phyloP scores from a whole-genome alignment of 2,329 filamentous ascomycete species.

The Lachnellula suecica region DNA sequence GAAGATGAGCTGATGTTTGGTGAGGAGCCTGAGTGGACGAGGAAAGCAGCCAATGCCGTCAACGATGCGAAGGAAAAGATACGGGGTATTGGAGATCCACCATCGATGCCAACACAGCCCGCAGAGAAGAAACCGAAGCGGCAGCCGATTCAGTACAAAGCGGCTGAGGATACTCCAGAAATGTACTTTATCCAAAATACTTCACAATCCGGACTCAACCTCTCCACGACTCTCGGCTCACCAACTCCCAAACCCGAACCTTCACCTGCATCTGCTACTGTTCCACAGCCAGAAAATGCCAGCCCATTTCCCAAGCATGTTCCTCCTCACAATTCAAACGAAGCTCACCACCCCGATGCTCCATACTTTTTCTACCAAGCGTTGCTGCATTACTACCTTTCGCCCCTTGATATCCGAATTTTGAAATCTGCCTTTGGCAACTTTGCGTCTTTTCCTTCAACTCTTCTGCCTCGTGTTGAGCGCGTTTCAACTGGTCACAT shows the following conservation, averaged over 20 bases:
- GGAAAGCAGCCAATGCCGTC: conserved; percentile 76
- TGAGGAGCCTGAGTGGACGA: conserved; percentile 90
- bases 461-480: conserved; percentile 69
- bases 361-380: conserved; percentile 73
- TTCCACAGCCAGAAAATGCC: too few species aligned
- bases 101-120: conserved; percentile 49
- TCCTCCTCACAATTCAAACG: conserved; percentile 12
- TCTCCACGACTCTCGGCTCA: conserved; percentile 24
- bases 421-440: conserved; percentile 69
- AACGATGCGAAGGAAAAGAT: conserved; percentile 74
- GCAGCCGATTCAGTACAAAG: conserved; percentile 48
- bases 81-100: conserved; percentile 65
- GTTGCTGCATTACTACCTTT: conserved; percentile 70
- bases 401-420: conserved; percentile 71
- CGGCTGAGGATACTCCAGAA: conserved; percentile 43
- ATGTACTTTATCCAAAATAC: conserved; percentile 51
- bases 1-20: conserved; percentile 92
- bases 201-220: conserved; percentile 42
- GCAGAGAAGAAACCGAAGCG: conserved; percentile 46
- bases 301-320: not conserved
- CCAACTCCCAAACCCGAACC: conserved; percentile 6
- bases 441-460: conserved; percentile 66
- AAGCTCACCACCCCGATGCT: conserved; percentile 32
- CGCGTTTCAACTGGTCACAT: conserved; percentile 70
- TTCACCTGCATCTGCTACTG: too few species aligned